These are phyloP conservation scores for Saturnispora hagleri DNA, from an alignment of 805 yeast genomes.

Conservation along the genomic window DNA sequence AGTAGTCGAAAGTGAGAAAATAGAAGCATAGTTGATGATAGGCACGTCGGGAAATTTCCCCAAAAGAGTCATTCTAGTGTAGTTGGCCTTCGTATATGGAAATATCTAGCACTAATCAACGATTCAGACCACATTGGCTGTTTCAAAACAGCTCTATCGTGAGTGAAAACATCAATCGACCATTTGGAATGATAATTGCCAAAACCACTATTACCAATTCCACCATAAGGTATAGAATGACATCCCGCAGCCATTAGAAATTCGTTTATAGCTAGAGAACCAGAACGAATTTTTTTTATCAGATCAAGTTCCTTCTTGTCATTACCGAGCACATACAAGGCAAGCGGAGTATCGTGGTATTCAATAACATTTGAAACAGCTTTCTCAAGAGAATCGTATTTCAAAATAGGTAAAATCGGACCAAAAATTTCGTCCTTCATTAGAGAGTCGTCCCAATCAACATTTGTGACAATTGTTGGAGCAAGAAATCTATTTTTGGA, in stretches of 20 bases:
- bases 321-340: conserved; percentile 58
- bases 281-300: conserved; percentile 57
- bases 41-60: conserved; percentile 14
- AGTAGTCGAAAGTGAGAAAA: not conserved
- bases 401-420: conserved; percentile 71
- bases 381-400: conserved; percentile 33
- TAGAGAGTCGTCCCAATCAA: conserved; percentile 53
- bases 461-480: conserved; percentile 64
- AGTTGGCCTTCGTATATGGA: conserved; percentile 38
- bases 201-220: conserved; percentile 74
- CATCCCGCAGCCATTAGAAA: conserved; percentile 61
- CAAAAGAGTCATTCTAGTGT: conserved; percentile 6
- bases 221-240: conserved; percentile 73
- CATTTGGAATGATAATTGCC: conserved; percentile 75
- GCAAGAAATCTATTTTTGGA: conserved; percentile 38
- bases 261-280: conserved; percentile 65
- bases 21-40: not conserved
- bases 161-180: conserved; percentile 65
- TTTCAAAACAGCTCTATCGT: conserved; percentile 55
- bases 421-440: conserved; percentile 80
- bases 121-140: conserved; percentile 61
- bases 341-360: conserved; percentile 69
- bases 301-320: conserved; percentile 37
- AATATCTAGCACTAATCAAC: conserved; percentile 48
- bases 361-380: conserved; percentile 36